Conservation (phyloP, 108 stramenopile genomes). For the Skeletonema marinoi region DNA sequence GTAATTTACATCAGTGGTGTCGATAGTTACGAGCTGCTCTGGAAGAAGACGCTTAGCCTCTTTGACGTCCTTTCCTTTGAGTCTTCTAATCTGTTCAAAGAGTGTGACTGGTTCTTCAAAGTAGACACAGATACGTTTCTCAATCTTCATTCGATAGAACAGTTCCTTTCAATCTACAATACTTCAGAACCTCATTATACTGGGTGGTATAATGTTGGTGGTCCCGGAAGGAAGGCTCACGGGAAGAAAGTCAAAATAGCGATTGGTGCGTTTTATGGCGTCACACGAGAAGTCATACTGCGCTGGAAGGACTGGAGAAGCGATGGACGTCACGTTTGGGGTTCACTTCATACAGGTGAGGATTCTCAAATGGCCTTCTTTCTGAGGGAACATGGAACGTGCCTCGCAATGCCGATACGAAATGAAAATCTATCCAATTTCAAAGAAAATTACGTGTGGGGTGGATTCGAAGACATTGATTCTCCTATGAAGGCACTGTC, state of each 20-base stretch:
- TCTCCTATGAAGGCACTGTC: too few species aligned
- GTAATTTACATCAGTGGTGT: constrained; percentile 6
- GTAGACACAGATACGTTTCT: constrained; percentile 20
- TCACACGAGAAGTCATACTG: not conserved
- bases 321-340: not conserved
- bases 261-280: constrained; percentile 24
- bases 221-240: not conserved
- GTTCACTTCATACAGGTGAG: not conserved
- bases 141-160: constrained; percentile 20
- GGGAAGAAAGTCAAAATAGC: constrained; percentile 10
- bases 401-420: constrained; percentile 3
- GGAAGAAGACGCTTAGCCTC: constrained; percentile 6
- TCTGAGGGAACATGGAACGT: constrained; percentile 15
- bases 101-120: constrained; percentile 21
- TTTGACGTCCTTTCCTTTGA: not conserved
- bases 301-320: constrained; percentile 7
- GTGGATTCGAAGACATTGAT: constrained; percentile 4
- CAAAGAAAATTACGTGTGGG: constrained; percentile 3
- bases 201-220: constrained; percentile 3
- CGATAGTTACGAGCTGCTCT: constrained; percentile 10
- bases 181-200: constrained; percentile 10
- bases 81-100: not conserved
- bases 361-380: constrained; percentile 18
- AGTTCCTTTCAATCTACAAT: constrained; percentile 5
- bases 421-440: not conserved